phyloP scores from a whole-genome alignment of 2,329 filamentous ascomycete species.

The Ramichloridium luteum region DNA sequence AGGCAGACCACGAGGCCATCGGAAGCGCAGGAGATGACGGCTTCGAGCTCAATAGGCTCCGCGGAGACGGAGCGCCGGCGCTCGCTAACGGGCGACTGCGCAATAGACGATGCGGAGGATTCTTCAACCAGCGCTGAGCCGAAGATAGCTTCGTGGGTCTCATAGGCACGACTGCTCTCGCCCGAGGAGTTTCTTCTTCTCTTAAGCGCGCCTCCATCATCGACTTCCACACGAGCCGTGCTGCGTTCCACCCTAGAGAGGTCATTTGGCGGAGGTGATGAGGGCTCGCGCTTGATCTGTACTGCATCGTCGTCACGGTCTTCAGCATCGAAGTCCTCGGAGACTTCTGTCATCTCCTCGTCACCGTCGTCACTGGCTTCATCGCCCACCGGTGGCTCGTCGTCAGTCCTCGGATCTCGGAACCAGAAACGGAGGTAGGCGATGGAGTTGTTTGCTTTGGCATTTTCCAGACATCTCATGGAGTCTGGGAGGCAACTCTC shows the following conservation, averaged over 20 bases:
- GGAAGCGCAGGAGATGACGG: conserved; percentile 82
- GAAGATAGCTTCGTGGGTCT: conserved; percentile 33
- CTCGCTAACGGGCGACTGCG: conserved; percentile 15
- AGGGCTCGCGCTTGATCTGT: too few relatives aligned
- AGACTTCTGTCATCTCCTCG: conserved; percentile 32
- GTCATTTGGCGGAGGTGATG: too few relatives aligned
- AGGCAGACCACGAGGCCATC: conserved; percentile 76
- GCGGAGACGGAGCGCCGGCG: conserved; percentile 7
- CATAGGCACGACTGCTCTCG: conserved; percentile 30
- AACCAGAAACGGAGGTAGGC: conserved; percentile 81
- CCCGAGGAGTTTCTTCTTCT: conserved; percentile 34
- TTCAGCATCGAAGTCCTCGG: conserved; percentile 30
- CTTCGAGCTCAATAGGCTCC: conserved; percentile 60
- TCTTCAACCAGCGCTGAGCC: conserved; percentile 28
- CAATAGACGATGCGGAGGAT: conserved; percentile 24
- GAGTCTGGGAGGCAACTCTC: conserved; percentile 66
- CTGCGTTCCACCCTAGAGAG: too few relatives aligned
- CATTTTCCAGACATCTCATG: conserved; percentile 66
- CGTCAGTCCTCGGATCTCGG: conserved; percentile 53
- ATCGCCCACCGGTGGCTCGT: conserved; percentile 17
- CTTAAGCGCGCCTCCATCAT: conserved; percentile 8
- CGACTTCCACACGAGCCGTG: conserved; percentile 23
- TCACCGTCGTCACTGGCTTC: conserved; percentile 29
- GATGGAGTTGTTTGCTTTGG: conserved; percentile 83
- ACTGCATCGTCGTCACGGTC: conserved; percentile 14